These are phyloP conservation scores for Digitaria exilis DNA, from an alignment of 202 grass and related monocot genomes.

Conservation along the genomic window DNA sequence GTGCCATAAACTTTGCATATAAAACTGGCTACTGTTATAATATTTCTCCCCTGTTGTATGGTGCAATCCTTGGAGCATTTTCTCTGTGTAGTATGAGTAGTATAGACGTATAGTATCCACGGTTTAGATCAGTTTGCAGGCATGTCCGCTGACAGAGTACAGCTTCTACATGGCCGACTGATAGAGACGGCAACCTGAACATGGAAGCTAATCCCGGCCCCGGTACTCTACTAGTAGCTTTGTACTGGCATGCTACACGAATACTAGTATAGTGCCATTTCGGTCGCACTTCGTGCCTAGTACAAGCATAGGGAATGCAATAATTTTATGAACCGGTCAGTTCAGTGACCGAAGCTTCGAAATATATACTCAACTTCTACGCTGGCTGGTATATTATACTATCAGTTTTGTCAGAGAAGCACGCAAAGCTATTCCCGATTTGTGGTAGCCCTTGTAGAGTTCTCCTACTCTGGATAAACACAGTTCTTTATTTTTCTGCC, in stretches of 20 bases:
- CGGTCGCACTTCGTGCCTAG: slow-evolving; percentile 18
- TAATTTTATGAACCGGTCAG: slow-evolving; percentile 41
- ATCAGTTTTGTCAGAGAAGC: slow-evolving; percentile 26
- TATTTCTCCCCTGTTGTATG: neutral
- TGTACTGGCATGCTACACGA: neutral
- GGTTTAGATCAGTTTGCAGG: neutral
- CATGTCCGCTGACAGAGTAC: neutral
- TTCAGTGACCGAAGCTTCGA: slow-evolving; percentile 53
- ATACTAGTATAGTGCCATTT: slow-evolving; percentile 17
- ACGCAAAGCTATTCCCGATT: neutral
- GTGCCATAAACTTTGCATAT: neutral
- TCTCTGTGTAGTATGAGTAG: neutral
- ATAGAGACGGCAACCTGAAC: neutral
- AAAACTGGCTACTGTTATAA: neutral
- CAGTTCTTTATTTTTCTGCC: neutral
- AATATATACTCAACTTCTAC: slow-evolving; percentile 29
- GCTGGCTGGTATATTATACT: neutral
- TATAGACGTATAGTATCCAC: too few species aligned
- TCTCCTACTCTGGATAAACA: neutral
- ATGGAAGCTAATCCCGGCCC: neutral
- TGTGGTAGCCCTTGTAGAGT: neutral
- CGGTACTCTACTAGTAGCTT: neutral
- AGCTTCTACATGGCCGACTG: too few species aligned
- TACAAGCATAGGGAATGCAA: slow-evolving; percentile 5
- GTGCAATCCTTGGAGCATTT: neutral